Base-by-base conservation (phyloP, 805 yeast genomes). In the Metschnikowia cerradonensis region DNA sequence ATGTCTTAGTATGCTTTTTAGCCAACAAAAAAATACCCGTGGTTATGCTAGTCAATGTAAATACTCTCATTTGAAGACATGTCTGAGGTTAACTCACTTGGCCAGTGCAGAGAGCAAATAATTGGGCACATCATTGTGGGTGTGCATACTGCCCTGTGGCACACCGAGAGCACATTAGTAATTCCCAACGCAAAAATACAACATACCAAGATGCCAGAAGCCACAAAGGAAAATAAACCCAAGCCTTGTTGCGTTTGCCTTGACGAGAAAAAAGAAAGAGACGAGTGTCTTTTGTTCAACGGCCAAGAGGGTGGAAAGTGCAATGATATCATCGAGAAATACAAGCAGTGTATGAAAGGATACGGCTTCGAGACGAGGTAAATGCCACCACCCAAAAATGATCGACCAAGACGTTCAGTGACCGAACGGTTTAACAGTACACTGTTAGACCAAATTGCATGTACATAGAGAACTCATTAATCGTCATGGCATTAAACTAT, bases 221-320 rank as follows among this genome's bases (percentile, higher is more conserved):
- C 52, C 19, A 34, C 52, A 39, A 45, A 65, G 49, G 61, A 62
- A 47, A 35, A 70, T 36, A 85, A 89, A 65, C 96, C 96, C 57
- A 92, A 91, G 72, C 97, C 99, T 52, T 92, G 99, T 71, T 92
- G 98, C 65, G 98, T 92, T 20, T 94, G 98, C 69, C 80, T 84
- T 59, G 87, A 86, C 33, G 90, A 90, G 63, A 90, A 90, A 70
- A 78, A 85, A 53, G 67, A 72, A 22, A 80, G 98, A 64, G 99
- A 92, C 63, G 91, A 90, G 62, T 94, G 98, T 66, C 72, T 92
- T 50, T 77, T 92, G 55, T 71, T 81, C 58, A 83, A 88, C 60
- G 97, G 96, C 44, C 85, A 85, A 58, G 97, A 90, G 17, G 77
- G 88, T 42, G 89, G 84, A 32, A 85, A 89, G 60, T 92, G 99